Evolutionary conservation across 352 stramenopile genomes (phyloP).

Genomic region (Phytopythium helicoides): DNA sequence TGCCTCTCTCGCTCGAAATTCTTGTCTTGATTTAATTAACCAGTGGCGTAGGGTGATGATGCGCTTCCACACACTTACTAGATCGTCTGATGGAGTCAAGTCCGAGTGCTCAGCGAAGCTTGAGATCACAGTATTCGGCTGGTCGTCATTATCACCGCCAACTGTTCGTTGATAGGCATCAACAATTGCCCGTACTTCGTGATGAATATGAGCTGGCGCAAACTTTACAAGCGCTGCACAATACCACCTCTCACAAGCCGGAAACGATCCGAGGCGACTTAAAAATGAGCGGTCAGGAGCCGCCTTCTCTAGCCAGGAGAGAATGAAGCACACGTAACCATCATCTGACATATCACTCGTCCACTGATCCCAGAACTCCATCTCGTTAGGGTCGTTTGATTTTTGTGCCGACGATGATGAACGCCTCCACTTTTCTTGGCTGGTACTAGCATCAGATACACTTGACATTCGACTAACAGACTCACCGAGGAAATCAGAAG

Average conservation of each 20-base stretch:
- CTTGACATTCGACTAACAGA: conserved; percentile 3
- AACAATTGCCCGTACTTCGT: conserved; percentile 76
- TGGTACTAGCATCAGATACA: conserved; percentile 3
- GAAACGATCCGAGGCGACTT: conserved; percentile 71
- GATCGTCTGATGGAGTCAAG: conserved; percentile 68
- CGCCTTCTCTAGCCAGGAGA: conserved; percentile 77
- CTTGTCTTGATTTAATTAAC: conserved; percentile 80
- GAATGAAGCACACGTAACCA: conserved; percentile 51
- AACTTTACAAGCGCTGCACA: conserved; percentile 81
- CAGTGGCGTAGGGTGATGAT: conserved; percentile 82
- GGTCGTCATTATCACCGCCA: background rate
- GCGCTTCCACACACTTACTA: conserved; percentile 73
- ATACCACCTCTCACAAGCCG: conserved; percentile 63
- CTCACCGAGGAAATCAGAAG: conserved; percentile 1
- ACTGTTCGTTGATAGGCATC: conserved; percentile 12
- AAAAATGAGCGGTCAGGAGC: conserved; percentile 75
- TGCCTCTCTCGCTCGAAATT: conserved; percentile 62
- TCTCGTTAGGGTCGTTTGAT: conserved; percentile 28
- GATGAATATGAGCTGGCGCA: conserved; percentile 62
- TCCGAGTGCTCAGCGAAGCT: conserved; percentile 46
- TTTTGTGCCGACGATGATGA: conserved; percentile 10
- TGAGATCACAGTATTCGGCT: background rate
- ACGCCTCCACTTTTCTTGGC: conserved; percentile 7
- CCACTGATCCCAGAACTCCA: conserved; percentile 52
- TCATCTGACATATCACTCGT: conserved; percentile 57